Percentiles rank a stretch among this genome's conserved stretches.
Conservation (phyloP, 768 basidiomycete genomes). For the Coprinellus aureogranulatus region DNA sequence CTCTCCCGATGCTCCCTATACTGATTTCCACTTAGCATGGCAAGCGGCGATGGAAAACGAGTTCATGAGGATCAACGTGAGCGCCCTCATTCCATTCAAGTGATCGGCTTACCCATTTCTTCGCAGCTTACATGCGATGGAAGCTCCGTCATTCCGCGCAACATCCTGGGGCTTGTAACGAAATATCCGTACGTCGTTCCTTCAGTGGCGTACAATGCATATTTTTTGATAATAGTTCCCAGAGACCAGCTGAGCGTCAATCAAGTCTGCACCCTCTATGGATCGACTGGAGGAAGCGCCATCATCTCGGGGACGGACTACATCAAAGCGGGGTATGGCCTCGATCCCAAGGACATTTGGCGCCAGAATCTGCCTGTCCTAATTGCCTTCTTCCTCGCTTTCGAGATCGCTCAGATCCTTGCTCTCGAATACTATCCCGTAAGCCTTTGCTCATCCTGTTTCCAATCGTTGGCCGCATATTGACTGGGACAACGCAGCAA, state of each 20-base stretch:
- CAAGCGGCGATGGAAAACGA: constrained; percentile 83
- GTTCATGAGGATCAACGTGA: constrained; percentile 65
- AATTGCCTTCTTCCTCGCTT: constrained; percentile 66
- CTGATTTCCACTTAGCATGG: too few relatives aligned
- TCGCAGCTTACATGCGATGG: constrained; percentile 64
- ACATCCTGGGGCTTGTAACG: constrained; percentile 43
- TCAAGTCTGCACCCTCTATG: constrained; percentile 76
- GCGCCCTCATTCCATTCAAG: constrained; percentile 15
- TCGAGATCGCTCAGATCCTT: constrained; percentile 66
- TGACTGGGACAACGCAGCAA: constrained; percentile 35
- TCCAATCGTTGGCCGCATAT: constrained; percentile 6
- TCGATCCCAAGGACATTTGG: constrained; percentile 57
- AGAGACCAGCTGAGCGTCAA: constrained; percentile 57
- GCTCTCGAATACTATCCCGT: constrained; percentile 67
- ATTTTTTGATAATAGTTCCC: neutral
- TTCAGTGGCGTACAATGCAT: neutral
- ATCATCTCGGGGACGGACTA: constrained; percentile 61
- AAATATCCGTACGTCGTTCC: constrained; percentile 57
- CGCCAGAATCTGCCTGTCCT: constrained; percentile 68
- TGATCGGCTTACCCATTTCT: constrained; percentile 4
- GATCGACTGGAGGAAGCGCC: constrained; percentile 55
- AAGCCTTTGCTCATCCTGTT: constrained; percentile 16
- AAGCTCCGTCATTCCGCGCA: constrained; percentile 61
- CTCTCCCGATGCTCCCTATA: too few relatives aligned
- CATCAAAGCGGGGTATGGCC: constrained; percentile 51